Base-by-base conservation (phyloP, 345 rosid species). In the Salix suchowensis region DNA sequence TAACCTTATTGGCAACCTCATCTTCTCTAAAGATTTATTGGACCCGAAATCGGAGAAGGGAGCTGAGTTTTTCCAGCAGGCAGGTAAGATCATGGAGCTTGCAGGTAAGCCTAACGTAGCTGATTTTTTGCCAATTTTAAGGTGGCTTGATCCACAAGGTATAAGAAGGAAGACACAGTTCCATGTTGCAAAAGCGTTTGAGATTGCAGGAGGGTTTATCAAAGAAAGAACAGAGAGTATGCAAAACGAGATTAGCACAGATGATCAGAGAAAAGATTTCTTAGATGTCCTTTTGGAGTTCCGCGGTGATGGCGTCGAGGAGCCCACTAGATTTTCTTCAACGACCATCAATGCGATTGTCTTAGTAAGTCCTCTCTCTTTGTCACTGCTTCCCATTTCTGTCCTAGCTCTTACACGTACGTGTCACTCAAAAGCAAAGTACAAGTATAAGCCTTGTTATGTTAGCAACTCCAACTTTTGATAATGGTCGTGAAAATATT, bases 271-370 rank as follows among this genome's bases (percentile, higher is more conserved):
- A n/a, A 90, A 87, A 52, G 98, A 94, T 67, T 94, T 82, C 71
- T 46, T 94, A 26, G 96, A 94, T 77, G 96, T 90, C 74, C 89
- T 94, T 75, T 74, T 94, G 89, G 96, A 84, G 76, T 94, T 92
- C 73, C 91, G 87, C 0, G 94, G 98, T 15, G 85, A 85, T 78
- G 88, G 88, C 24, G 67, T 46, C 0, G 81, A 88, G 7, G 91
- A 86, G 82, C 82, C 91, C 6, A 52, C 82, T 3, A 80, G 12
- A 21, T 90, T 94, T 77, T 86, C 94, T 66, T 23, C 91, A 0
- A 82, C 89, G 79, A 87, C 87, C 46, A 87, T 92, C 77, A 89
- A 91, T 76, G 92, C 88, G 48, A 89, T 85, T 21, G 88, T 94
- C 67, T 88, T 92, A 21, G 98, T 90, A 86, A 90, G 91, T 71